phyloP scores from a whole-genome alignment of 2,329 filamentous ascomycete genomes.

The Fusarium siculi region DNA sequence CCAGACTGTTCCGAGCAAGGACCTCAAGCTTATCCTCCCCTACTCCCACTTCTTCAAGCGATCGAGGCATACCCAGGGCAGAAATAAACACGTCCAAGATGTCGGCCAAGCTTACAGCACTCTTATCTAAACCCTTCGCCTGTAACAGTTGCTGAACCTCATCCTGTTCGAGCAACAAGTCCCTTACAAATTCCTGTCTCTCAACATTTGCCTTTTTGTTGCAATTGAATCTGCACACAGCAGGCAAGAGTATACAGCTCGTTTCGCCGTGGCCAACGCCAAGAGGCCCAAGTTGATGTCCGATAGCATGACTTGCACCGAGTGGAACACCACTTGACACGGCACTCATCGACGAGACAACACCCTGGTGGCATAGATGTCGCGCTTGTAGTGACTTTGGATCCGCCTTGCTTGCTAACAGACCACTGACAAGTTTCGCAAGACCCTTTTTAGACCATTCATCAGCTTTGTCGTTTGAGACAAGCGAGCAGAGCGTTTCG shows the following conservation, averaged over 20 bases:
- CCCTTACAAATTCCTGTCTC: constrained; percentile 27
- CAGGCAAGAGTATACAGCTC: constrained; percentile 55
- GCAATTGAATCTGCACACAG: constrained; percentile 66
- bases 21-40: constrained; percentile 57
- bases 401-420: constrained; percentile 17
- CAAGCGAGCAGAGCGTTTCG: constrained; percentile 61
- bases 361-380: constrained; percentile 60
- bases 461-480: constrained; percentile 50
- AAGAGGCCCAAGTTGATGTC: constrained; percentile 63
- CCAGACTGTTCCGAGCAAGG: constrained; percentile 61
- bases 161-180: constrained; percentile 25
- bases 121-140: not conserved
- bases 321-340: constrained; percentile 54
- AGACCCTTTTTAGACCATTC: constrained; percentile 8
- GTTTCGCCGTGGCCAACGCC: constrained; percentile 71
- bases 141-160: not conserved
- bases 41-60: constrained; percentile 62
- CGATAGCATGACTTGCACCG: constrained; percentile 63
- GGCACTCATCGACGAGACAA: constrained; percentile 63
- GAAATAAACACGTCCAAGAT: constrained; percentile 62
- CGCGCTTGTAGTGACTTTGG: constrained; percentile 54
- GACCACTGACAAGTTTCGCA: not conserved
- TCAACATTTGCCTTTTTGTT: constrained; percentile 44
- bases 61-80: constrained; percentile 64
- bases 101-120: constrained; percentile 59